Evolutionary conservation across 2,329 filamentous ascomycete species (phyloP).

Genomic region (Acrocalymma vagum): DNA sequence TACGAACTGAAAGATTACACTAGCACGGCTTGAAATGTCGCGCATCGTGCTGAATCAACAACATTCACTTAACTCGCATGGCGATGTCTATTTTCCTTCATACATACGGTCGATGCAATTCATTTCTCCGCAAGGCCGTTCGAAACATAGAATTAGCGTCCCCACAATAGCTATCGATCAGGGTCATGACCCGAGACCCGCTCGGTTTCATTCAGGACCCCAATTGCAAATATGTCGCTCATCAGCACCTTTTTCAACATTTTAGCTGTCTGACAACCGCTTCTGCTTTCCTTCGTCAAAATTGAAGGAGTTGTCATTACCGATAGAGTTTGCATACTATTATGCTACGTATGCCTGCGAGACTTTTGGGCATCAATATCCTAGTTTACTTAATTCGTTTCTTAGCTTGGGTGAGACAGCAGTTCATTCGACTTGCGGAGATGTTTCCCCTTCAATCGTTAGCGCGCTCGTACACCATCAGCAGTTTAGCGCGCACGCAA

Average conservation of each 20-base stretch:
- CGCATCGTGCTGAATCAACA: constrained; percentile 6
- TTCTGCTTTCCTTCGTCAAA: too few species aligned
- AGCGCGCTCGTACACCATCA: constrained; percentile 3
- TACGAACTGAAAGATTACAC: too few species aligned
- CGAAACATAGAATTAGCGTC: constrained; percentile 8
- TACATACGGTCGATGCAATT: background rate
- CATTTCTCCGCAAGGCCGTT: background rate
- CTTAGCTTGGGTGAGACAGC: constrained; percentile 10
- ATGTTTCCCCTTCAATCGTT: constrained; percentile 13
- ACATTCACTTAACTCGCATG: constrained; percentile 8
- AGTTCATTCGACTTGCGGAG: constrained; percentile 16
- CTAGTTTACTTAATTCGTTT: constrained; percentile 3
- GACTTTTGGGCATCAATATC: background rate
- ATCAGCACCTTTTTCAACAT: background rate
- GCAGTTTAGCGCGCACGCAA: constrained; percentile 20
- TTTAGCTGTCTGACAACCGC: background rate
- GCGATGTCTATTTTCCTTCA: constrained; percentile 7
- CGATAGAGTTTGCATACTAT: too few species aligned
- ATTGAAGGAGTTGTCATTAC: too few species aligned
- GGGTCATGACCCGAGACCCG: constrained; percentile 14
- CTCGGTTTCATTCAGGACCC: constrained; percentile 17
- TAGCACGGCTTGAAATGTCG: constrained; percentile 5
- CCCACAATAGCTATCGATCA: constrained; percentile 12
- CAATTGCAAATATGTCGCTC: constrained; percentile 4
- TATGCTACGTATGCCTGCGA: too few species aligned